Evolutionary conservation across 2,329 filamentous ascomycete species (phyloP).

Genomic region (Cladophialophora exuberans): DNA sequence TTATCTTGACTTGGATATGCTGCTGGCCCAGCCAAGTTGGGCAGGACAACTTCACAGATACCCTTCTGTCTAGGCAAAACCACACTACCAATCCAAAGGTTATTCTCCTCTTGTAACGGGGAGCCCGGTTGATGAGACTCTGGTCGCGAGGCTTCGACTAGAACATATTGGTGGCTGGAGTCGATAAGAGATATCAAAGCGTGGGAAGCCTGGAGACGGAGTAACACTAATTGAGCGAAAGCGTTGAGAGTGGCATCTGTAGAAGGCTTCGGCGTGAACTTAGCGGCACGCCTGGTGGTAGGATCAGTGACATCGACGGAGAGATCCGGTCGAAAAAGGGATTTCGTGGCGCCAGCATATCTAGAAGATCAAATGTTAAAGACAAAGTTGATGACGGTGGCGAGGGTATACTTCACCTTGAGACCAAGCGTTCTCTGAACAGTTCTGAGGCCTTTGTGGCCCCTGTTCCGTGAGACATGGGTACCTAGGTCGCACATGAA

Average conservation of each 20-base stretch:
- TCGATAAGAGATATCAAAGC: slow-evolving; percentile 38
- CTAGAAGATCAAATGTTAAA: not conserved
- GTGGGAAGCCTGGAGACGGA: slow-evolving; percentile 33
- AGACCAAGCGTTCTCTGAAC: slow-evolving; percentile 16
- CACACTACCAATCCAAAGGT: slow-evolving; percentile 35
- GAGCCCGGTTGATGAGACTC: slow-evolving; percentile 21
- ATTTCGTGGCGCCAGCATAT: not conserved
- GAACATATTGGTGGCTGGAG: slow-evolving; percentile 34
- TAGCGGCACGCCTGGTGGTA: not conserved
- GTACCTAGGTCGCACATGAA: too few relatives aligned
- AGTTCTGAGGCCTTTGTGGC: slow-evolving; percentile 8
- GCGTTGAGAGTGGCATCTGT: slow-evolving; percentile 40
- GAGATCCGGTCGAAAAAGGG: not conserved
- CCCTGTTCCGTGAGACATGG: not conserved
- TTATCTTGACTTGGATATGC: not conserved
- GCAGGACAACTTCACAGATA: slow-evolving; percentile 30
- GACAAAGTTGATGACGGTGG: not conserved
- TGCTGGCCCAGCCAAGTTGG: not conserved
- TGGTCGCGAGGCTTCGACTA: slow-evolving; percentile 36
- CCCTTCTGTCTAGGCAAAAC: slow-evolving; percentile 35
- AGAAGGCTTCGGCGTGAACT: slow-evolving; percentile 27
- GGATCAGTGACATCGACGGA: not conserved
- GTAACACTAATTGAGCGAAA: slow-evolving; percentile 36
- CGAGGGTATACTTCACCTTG: not conserved
- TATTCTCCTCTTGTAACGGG: slow-evolving; percentile 25